Evolutionary conservation across 1,139 yeast genomes (phyloP).

Genomic region (Ogataea hybrid): DNA sequence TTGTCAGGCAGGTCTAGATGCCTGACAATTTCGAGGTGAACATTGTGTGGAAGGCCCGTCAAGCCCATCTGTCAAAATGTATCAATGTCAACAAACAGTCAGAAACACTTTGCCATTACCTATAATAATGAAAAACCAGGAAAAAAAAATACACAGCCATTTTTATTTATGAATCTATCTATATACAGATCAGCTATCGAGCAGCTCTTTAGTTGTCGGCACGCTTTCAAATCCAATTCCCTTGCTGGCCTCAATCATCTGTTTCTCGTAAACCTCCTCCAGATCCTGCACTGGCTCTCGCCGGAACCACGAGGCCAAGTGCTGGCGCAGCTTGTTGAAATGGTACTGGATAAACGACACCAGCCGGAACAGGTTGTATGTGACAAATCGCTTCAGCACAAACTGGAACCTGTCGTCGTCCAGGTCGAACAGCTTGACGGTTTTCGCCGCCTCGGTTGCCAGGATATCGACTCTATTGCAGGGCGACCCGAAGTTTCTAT

Average conservation of each 20-base stretch:
- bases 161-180: constrained; percentile 5
- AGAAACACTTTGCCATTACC: constrained; percentile 4
- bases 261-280: constrained; percentile 29
- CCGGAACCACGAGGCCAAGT: constrained; percentile 6
- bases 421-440: constrained; percentile 21
- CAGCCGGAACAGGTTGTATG: constrained; percentile 20
- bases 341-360: constrained; percentile 20
- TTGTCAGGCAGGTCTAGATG: constrained; percentile 21
- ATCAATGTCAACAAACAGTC: not conserved
- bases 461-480: constrained; percentile 66
- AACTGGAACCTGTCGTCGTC: constrained; percentile 12
- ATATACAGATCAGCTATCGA: constrained; percentile 4
- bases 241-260: constrained; percentile 25
- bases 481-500: constrained; percentile 66
- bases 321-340: constrained; percentile 21
- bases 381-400: constrained; percentile 16
- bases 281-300: constrained; percentile 21
- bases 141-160: constrained; percentile 5
- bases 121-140: not conserved
- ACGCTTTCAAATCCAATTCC: constrained; percentile 30
- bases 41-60: constrained; percentile 29
- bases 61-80: constrained; percentile 18
- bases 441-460: constrained; percentile 49
- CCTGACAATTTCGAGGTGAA: constrained; percentile 21
- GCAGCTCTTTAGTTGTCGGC: constrained; percentile 27